Base-by-base conservation (phyloP, 2,329 filamentous ascomycete species). In the Colletotrichum musae region DNA sequence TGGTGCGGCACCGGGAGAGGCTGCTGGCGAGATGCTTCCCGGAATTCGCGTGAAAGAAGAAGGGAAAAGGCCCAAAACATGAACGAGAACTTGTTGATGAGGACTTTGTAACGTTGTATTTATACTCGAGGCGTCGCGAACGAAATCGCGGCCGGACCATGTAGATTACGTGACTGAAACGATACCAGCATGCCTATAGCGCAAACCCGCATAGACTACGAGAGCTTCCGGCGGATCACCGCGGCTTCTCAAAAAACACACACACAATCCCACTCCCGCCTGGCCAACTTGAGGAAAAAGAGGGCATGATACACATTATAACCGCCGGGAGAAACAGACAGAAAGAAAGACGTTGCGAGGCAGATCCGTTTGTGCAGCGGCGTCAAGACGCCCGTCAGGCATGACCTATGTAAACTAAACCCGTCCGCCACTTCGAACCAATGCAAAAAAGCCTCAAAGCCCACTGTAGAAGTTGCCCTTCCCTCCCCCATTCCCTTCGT, bases 1-100 rank as follows among this genome's bases (percentile, higher is more conserved):
- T 98, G 71, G 87, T 92, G 66, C 81, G 70, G 52, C 84, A 85
- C 68, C 73, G 77, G 58, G 70, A 73, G 50, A 76, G 78, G 60
- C 72, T 87, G 48, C 53, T 78, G 58, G 74, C 52, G 26, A 47
- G 51, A 43, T 70, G 43, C 21, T 70, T 70, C 4, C 39, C 56
- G 16, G 63, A 66, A 10, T 10, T 36, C 9, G 32, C 32, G 32
- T 36, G 32, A 32, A 32, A 6, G 9, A 32, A 9, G 6, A 32
- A 32, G 28, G 7, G 7, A 32, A 32, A 32, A 32, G 6, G 28
- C 6, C 28, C 28, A 7, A 7, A 32, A 9, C 9, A 32, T 6
- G 5, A 7, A 32, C 6, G 10, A 36, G 32, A 36, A 36, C 32
- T 10, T 10, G 7, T 9, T 36, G 32, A 36, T 36, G 32, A 36